phyloP scores from a whole-genome alignment of 2,329 filamentous ascomycete species.

The Aureobasidium mangrovei region DNA sequence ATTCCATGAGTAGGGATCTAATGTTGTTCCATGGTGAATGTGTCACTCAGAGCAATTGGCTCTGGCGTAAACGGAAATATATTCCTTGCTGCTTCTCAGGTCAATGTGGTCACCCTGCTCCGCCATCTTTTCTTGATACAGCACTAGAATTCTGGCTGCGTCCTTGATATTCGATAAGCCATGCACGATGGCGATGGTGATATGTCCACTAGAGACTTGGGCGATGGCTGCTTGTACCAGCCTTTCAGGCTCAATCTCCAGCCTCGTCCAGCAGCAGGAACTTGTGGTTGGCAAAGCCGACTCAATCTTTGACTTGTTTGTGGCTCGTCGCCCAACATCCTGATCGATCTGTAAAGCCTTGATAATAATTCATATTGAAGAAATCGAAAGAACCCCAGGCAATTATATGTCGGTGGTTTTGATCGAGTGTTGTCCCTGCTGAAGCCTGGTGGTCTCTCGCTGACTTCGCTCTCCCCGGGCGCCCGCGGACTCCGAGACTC shows the following conservation, averaged over 20 bases:
- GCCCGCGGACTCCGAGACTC: too few relatives aligned
- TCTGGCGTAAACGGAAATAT: not conserved
- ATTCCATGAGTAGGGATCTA: too few relatives aligned
- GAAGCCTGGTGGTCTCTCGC: too few relatives aligned
- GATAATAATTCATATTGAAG: too few relatives aligned
- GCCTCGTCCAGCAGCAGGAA: constrained; percentile 93
- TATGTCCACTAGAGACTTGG: constrained; percentile 27
- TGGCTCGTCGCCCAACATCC: too few relatives aligned
- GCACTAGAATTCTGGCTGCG: constrained; percentile 37
- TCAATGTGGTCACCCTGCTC: constrained; percentile 44
- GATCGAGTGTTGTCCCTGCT: too few relatives aligned
- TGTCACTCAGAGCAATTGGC: not conserved
- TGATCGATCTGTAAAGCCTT: too few relatives aligned
- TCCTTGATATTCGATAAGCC: constrained; percentile 33
- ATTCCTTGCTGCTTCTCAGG: constrained; percentile 28
- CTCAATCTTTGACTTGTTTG: constrained; percentile 50
- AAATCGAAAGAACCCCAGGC: too few relatives aligned
- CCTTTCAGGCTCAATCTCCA: constrained; percentile 36
- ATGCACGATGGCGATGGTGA: constrained; percentile 39
- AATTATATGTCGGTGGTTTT: too few relatives aligned
- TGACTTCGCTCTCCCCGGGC: too few relatives aligned
- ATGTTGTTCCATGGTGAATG: not conserved
- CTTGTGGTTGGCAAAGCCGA: constrained; percentile 88
- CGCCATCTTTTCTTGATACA: constrained; percentile 40
- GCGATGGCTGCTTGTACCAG: constrained; percentile 33